Percentiles rank a stretch among this genome's conserved stretches.
Conservation (phyloP, 768 basidiomycete genomes). For the Leucogyrophana mollusca region DNA sequence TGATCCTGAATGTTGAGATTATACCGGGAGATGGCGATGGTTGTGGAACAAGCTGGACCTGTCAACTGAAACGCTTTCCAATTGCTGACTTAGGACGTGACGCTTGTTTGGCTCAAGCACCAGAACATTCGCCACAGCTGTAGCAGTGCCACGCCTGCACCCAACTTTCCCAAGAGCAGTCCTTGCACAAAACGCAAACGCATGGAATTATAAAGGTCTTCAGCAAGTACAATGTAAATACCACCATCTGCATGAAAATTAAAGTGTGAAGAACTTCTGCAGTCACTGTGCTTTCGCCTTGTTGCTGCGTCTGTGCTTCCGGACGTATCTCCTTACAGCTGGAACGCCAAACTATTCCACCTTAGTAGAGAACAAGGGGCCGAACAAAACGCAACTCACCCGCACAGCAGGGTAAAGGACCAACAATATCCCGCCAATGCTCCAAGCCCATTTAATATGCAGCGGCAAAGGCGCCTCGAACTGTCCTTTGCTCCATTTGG, state of each 20-base stretch:
- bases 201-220: too few relatives aligned
- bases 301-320: conserved; percentile 28
- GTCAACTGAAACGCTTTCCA: conserved; percentile 8
- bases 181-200: too few relatives aligned
- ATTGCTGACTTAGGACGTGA: conserved; percentile 10
- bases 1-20: conserved; percentile 1
- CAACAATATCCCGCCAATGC: conserved; percentile 54
- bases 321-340: conserved; percentile 50
- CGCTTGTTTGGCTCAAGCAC: conserved; percentile 21
- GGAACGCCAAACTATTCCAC: conserved; percentile 63
- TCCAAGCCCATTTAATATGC: conserved; percentile 66
- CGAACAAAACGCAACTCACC: conserved; percentile 40
- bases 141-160: neutral
- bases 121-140: conserved; percentile 29
- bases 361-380: conserved; percentile 7
- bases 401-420: conserved; percentile 67
- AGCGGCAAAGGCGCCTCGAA: conserved; percentile 64
- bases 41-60: conserved; percentile 11
- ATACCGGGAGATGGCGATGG: conserved; percentile 20
- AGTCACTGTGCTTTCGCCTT: conserved; percentile 32
- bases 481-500: conserved; percentile 79
- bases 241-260: conserved; percentile 13
- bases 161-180: too few relatives aligned
- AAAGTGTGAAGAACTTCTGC: neutral
- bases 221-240: too few relatives aligned